These are phyloP conservation scores for Leccinum obscurum DNA, from an alignment of 768 basidiomycete genomes.

Conservation along the genomic window DNA sequence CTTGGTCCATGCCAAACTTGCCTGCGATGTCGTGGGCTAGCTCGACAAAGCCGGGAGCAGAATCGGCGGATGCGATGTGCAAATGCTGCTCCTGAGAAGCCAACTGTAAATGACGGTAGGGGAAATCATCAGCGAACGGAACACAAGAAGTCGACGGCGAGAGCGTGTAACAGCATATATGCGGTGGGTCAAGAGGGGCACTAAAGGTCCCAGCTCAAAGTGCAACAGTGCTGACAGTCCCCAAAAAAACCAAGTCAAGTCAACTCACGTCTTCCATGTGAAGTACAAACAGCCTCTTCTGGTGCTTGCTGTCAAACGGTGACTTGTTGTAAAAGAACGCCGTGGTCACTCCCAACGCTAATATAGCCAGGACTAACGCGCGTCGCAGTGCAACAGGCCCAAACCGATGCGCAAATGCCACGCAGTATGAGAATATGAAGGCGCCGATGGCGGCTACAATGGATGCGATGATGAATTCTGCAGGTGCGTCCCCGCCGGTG, in stretches of 20 bases:
- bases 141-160: neutral
- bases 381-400: slow-evolving; percentile 40
- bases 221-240: too few species aligned
- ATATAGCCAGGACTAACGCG: slow-evolving; percentile 44
- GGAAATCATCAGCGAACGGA: slow-evolving; percentile 3
- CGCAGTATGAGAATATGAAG: slow-evolving; percentile 55
- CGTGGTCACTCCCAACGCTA: slow-evolving; percentile 50
- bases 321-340: slow-evolving; percentile 58
- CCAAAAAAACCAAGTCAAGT: neutral
- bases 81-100: slow-evolving; percentile 70
- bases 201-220: too few species aligned
- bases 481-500: slow-evolving; percentile 78
- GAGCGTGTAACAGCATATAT: neutral
- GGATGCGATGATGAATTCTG: slow-evolving; percentile 85
- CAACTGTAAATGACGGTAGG: slow-evolving; percentile 44
- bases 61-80: slow-evolving; percentile 81
- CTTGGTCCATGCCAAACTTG: slow-evolving; percentile 52
- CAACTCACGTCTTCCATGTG: slow-evolving; percentile 80
- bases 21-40: slow-evolving; percentile 62
- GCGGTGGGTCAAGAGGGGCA: too few species aligned
- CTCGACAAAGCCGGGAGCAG: slow-evolving; percentile 69
- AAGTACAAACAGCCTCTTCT: slow-evolving; percentile 81
- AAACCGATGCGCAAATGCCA: slow-evolving; percentile 79
- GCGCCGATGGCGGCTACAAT: slow-evolving; percentile 61
- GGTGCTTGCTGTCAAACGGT: slow-evolving; percentile 84